phyloP scores from a whole-genome alignment of 768 basidiomycete species.

The Heimioporus sp. region DNA sequence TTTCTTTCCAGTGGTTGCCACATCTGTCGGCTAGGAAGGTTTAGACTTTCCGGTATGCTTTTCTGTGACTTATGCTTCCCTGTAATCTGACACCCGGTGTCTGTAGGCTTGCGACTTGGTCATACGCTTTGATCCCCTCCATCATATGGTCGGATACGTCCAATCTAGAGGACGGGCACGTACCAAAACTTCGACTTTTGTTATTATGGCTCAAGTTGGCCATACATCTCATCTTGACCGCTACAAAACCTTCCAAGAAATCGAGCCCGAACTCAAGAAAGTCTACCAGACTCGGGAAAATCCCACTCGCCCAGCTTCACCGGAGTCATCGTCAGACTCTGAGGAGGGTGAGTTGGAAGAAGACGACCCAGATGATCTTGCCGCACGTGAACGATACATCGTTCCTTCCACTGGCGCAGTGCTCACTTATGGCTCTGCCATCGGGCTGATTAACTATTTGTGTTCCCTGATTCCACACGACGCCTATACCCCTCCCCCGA shows the following conservation, averaged over 20 bases:
- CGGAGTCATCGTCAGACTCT: slow-evolving; percentile 24
- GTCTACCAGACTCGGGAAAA: slow-evolving; percentile 56
- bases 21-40: slow-evolving; percentile 89
- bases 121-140: slow-evolving; percentile 78
- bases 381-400: slow-evolving; percentile 69
- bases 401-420: slow-evolving; percentile 72
- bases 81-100: background rate
- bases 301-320: slow-evolving; percentile 28
- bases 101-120: slow-evolving; percentile 83
- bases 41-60: slow-evolving; percentile 77
- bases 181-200: slow-evolving; percentile 69
- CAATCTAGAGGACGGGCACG: slow-evolving; percentile 88
- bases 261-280: slow-evolving; percentile 62
- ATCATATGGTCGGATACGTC: slow-evolving; percentile 84
- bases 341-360: slow-evolving; percentile 39
- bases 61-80: background rate
- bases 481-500: slow-evolving; percentile 56
- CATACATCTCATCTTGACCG: slow-evolving; percentile 51
- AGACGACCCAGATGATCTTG: slow-evolving; percentile 55
- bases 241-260: slow-evolving; percentile 56
- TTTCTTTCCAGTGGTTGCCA: slow-evolving; percentile 60
- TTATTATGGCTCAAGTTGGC: slow-evolving; percentile 75
- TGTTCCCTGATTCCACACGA: slow-evolving; percentile 78
- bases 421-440: slow-evolving; percentile 74
- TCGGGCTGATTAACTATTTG: slow-evolving; percentile 69